Conservation (phyloP, 176 grass and related monocot species). For the Eleusine indica region DNA sequence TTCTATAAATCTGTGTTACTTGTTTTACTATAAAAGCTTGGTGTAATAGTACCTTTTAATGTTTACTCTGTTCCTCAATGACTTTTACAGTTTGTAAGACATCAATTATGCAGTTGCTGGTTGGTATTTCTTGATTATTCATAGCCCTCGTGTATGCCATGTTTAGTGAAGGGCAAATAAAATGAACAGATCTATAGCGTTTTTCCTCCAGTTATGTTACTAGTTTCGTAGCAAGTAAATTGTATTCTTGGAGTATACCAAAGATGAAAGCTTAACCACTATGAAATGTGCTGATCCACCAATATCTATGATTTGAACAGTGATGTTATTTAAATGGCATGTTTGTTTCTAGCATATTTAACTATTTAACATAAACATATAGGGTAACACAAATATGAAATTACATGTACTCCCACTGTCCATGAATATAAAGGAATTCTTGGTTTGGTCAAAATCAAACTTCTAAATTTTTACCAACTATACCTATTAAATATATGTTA, state of each 20-base stretch:
- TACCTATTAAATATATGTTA: background rate
- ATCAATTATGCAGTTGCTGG: background rate
- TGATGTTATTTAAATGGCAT: background rate
- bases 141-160: background rate
- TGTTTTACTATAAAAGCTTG: conserved; percentile 10
- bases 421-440: background rate
- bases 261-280: background rate
- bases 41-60: background rate
- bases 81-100: background rate
- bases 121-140: conserved; percentile 9
- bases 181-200: background rate
- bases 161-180: background rate
- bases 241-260: background rate
- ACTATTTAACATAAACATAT: background rate
- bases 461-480: background rate
- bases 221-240: background rate
- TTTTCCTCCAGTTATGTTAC: background rate
- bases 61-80: background rate
- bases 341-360: background rate
- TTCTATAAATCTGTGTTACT: background rate
- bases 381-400: background rate
- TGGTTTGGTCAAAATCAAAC: background rate
- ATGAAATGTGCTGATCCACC: background rate
- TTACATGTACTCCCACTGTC: background rate
- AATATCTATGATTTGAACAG: background rate